Percentiles rank a stretch among this genome's conserved stretches.
phyloP scores from a whole-genome alignment of 352 stramenopile genomes.

The Phytopythium vexans region DNA sequence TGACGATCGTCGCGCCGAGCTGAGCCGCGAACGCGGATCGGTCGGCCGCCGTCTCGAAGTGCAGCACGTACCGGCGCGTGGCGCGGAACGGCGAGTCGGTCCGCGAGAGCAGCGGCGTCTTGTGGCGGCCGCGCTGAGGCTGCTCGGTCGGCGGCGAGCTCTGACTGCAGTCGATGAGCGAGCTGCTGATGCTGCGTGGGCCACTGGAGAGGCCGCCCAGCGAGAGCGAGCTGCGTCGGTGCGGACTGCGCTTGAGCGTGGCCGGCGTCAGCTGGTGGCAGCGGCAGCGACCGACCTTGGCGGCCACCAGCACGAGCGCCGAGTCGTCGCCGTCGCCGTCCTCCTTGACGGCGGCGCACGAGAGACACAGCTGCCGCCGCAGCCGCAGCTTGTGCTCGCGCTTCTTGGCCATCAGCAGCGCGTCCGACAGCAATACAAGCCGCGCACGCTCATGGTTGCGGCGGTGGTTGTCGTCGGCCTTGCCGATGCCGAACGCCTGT shows the following conservation, averaged over 20 bases:
- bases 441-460: constrained; percentile 24
- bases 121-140: neutral
- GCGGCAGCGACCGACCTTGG: constrained; percentile 49
- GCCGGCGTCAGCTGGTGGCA: constrained; percentile 48
- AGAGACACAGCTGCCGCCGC: constrained; percentile 56
- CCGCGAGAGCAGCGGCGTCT: no score
- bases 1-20: constrained; percentile 29
- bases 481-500: constrained; percentile 23
- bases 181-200: neutral
- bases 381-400: constrained; percentile 47
- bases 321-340: neutral
- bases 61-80: constrained; percentile 42
- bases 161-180: neutral
- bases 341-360: constrained; percentile 40
- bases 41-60: constrained; percentile 31
- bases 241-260: constrained; percentile 35
- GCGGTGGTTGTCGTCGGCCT: constrained; percentile 18
- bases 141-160: no score
- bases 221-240: constrained; percentile 23
- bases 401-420: constrained; percentile 58
- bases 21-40: constrained; percentile 33
- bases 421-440: constrained; percentile 64
- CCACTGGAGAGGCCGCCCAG: no score
- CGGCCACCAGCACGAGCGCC: constrained; percentile 40
- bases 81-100: constrained; percentile 24